Percentiles rank a stretch among this genome's conserved stretches.
Conservation (phyloP, 1,139 yeast species). For the Sugiyamaella novakii region DNA sequence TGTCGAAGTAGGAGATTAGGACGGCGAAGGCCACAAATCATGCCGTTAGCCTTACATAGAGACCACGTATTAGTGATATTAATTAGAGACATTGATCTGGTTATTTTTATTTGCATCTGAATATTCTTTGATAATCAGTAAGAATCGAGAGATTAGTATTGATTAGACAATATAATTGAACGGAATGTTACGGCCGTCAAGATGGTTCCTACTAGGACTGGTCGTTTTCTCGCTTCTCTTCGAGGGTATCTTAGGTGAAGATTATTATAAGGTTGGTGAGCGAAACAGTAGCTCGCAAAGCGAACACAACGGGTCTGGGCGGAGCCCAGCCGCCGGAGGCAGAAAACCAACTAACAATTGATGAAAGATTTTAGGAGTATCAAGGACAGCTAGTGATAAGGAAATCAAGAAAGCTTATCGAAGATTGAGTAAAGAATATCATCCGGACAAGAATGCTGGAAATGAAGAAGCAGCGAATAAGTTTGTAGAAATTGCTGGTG, state of each 20-base stretch:
- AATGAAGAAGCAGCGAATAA: conserved; percentile 80
- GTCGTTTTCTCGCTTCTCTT: conserved; percentile 8
- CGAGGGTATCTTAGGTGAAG: conserved; percentile 19
- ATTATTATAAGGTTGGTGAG: conserved; percentile 25
- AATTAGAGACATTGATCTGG: no score
- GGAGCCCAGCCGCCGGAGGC: background rate
- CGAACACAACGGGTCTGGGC: background rate
- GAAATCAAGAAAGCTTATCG: conserved; percentile 89
- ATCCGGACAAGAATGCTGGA: conserved; percentile 90
- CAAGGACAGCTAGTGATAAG: conserved; percentile 68
- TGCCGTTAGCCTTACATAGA: background rate
- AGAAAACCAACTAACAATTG: conserved; percentile 2
- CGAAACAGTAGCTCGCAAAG: background rate
- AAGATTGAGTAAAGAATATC: conserved; percentile 79
- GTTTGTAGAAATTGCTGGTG: conserved; percentile 90
- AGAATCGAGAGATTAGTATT: no score
- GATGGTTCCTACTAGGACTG: conserved; percentile 16
- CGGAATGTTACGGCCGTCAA: conserved; percentile 5
- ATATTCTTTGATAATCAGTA: no score
- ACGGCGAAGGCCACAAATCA: background rate
- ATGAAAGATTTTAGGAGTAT: conserved; percentile 61
- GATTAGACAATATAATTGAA: no score
- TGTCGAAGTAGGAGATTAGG: no score
- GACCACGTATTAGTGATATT: background rate
- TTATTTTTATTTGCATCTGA: no score